Conservation (phyloP, 2,329 filamentous ascomycete species). For the Teratosphaeria epicoccoides region DNA sequence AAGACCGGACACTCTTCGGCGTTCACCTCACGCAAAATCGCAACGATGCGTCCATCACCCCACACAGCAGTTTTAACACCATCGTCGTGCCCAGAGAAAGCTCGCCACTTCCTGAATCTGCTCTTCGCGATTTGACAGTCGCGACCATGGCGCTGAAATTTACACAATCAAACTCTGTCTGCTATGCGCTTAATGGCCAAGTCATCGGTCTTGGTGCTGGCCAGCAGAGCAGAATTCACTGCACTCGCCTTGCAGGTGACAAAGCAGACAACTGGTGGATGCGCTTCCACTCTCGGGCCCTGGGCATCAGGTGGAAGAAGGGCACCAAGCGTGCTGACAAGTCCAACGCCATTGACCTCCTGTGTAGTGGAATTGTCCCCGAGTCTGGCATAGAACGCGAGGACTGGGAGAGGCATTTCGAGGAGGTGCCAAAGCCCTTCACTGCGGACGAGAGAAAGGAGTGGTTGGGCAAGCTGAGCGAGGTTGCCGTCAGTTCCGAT, state of each 20-base stretch:
- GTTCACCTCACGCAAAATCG: conserved; percentile 81
- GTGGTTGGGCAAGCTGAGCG: conserved; percentile 70
- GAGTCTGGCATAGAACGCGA: conserved; percentile 73
- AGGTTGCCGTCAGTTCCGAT: conserved; percentile 83
- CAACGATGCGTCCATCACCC: conserved; percentile 80
- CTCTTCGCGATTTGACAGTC: conserved; percentile 80
- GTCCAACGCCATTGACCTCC: conserved; percentile 93
- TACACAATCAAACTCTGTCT: conserved; percentile 98
- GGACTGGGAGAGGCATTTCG: conserved; percentile 80
- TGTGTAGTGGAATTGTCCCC: conserved; percentile 83
- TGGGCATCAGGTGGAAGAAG: conserved; percentile 92
- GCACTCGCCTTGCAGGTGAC: conserved; percentile 91
- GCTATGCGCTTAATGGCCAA: conserved; percentile 90
- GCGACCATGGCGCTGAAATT: conserved; percentile 97
- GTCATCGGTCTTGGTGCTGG: conserved; percentile 89
- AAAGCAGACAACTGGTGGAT: conserved; percentile 99
- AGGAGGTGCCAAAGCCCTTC: conserved; percentile 75
- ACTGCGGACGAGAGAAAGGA: conserved; percentile 71
- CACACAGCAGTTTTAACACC: conserved; percentile 67
- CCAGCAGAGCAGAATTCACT: conserved; percentile 96
- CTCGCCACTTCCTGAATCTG: conserved; percentile 61
- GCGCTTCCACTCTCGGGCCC: conserved; percentile 84
- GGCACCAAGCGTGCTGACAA: conserved; percentile 94
- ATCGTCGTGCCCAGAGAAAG: conserved; percentile 80
- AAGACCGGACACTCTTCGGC: conserved; percentile 82